Conservation (phyloP, 2,329 filamentous ascomycete species). For the Fusarium aywerte region DNA sequence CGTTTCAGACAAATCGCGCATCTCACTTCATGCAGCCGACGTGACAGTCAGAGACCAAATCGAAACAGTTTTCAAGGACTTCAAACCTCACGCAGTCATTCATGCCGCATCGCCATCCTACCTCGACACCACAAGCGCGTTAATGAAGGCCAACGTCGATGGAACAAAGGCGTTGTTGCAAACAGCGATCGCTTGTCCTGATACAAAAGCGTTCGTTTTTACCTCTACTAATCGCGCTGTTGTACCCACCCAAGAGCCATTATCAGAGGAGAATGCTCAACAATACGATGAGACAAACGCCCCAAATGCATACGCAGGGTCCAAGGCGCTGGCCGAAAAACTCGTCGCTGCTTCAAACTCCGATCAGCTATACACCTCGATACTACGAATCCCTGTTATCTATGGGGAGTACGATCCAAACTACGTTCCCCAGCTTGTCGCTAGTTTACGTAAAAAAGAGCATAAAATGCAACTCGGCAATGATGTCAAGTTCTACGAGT, state of each 20-base stretch:
- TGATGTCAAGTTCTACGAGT: neutral
- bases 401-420: slow-evolving; percentile 1
- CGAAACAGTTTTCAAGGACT: neutral
- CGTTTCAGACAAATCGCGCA: neutral
- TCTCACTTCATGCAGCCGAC: neutral
- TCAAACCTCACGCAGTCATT: neutral
- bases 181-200: rapidly evolving
- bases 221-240: neutral
- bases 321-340: neutral
- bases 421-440: neutral
- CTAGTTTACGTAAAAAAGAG: neutral
- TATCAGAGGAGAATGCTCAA: neutral
- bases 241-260: neutral
- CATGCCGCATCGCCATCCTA: neutral
- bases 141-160: neutral
- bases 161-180: neutral
- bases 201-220: neutral
- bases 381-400: neutral
- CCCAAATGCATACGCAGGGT: neutral
- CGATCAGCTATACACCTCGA: neutral
- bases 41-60: neutral
- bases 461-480: slow-evolving; percentile 9
- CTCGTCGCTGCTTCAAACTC: neutral
- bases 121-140: neutral
- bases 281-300: neutral